Conservation (phyloP, 2,329 filamentous ascomycete species). For the Penicillium sp. region DNA sequence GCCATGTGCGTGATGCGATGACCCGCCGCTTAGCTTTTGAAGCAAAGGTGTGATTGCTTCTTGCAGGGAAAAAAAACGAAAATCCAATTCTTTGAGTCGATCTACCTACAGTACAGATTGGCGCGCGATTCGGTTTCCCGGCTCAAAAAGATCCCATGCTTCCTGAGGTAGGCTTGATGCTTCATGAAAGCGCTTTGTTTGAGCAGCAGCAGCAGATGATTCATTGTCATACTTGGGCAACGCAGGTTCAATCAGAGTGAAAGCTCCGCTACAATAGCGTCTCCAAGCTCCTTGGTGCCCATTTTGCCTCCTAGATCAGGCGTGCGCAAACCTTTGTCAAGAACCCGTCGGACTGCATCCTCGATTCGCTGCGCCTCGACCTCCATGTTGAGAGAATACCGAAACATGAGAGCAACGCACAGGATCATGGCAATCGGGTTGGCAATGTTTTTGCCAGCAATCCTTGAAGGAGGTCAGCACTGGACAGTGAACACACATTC, state of each 20-base stretch:
- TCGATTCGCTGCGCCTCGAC: slow-evolving; percentile 71
- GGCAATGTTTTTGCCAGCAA: slow-evolving; percentile 78
- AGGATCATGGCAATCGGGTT: slow-evolving; percentile 86
- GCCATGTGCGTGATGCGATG: no score
- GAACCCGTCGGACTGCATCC: slow-evolving; percentile 65
- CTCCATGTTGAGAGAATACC: slow-evolving; percentile 76
- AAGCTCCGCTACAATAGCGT: slow-evolving; percentile 67
- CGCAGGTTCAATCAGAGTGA: slow-evolving; percentile 19
- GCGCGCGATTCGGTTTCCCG: no score
- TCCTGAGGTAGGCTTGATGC: no score
- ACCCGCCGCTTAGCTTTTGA: no score
- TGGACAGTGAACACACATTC: not conserved
- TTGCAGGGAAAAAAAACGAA: no score
- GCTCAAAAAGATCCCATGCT: no score
- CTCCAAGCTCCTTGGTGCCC: slow-evolving; percentile 66
- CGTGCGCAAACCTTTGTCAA: slow-evolving; percentile 70
- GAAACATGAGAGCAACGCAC: slow-evolving; percentile 86
- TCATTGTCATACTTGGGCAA: no score
- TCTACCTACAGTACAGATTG: no score
- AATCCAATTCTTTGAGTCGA: no score
- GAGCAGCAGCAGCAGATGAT: no score
- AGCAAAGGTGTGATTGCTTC: no score
- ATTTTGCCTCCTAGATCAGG: slow-evolving; percentile 72
- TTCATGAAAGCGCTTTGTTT: no score
- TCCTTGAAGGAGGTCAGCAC: slow-evolving; percentile 49